phyloP scores from a whole-genome alignment of 805 yeast species.

The Monosporozyma solicola region DNA sequence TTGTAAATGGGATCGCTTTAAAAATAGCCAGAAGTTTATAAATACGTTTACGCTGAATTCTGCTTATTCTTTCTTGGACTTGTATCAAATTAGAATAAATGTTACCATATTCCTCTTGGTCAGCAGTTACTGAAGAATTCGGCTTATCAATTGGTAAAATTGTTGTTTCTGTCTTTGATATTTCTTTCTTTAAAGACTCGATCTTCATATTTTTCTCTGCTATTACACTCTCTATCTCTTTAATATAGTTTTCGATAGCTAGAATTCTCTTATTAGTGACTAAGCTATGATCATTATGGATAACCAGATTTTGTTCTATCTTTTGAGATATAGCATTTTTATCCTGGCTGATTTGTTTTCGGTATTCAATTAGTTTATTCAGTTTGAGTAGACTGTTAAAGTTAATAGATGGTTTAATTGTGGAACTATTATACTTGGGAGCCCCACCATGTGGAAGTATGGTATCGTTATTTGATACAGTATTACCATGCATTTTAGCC shows the following conservation, averaged over 20 bases:
- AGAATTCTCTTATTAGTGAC: not conserved
- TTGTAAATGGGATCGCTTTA: conserved; percentile 5
- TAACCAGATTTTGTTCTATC: conserved; percentile 9
- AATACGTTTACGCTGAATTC: not conserved
- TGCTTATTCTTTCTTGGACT: conserved; percentile 8
- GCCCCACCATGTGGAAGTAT: not conserved
- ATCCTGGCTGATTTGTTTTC: conserved; percentile 17
- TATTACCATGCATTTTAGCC: not conserved
- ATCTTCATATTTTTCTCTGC: conserved; percentile 2
- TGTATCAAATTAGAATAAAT: conserved; percentile 18
- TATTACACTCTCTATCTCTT: not conserved
- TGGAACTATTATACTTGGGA: not conserved
- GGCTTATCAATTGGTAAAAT: conserved; percentile 1
- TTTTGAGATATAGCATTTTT: conserved; percentile 7
- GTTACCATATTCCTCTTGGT: conserved; percentile 21
- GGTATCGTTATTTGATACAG: not conserved
- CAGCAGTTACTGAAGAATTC: not conserved
- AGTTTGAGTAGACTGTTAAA: conserved; percentile 23
- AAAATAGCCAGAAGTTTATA: conserved; percentile 8
- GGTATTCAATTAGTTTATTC: conserved; percentile 24
- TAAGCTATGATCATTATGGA: not conserved
- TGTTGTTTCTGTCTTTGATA: not conserved
- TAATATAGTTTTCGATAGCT: not conserved
- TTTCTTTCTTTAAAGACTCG: conserved; percentile 1
- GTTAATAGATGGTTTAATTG: conserved; percentile 15